A percentile compares a stretch with the other conserved stretches of the same genome.
Evolutionary conservation across 2,329 filamentous ascomycete species (phyloP).

Genomic region (Grosmannia clavigera): DNA sequence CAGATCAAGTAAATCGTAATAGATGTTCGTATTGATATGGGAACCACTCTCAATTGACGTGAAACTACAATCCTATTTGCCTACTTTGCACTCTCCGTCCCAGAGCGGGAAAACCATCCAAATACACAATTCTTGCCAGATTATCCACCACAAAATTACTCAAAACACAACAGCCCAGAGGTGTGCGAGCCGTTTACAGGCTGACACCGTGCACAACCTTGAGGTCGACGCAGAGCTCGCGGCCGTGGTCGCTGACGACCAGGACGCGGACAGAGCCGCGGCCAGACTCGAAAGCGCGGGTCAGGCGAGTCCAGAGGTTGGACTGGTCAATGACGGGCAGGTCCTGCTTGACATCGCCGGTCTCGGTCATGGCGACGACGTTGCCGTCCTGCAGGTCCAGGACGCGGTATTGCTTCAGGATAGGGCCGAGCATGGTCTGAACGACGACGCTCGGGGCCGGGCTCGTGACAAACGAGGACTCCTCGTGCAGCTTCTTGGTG

Average conservation of each 20-base stretch:
- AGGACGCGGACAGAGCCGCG: slow-evolving; percentile 89
- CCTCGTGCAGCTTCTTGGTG: slow-evolving; percentile 98
- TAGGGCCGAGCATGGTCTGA: slow-evolving; percentile 97
- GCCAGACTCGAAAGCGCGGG: slow-evolving; percentile 76
- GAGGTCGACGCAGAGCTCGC: slow-evolving; percentile 96
- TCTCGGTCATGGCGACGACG: slow-evolving; percentile 97
- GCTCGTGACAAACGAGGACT: slow-evolving; percentile 96
- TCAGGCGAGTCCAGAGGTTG: slow-evolving; percentile 69
- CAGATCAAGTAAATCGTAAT: too few relatives aligned
- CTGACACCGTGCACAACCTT: slow-evolving; percentile 85
- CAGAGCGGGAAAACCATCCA: neutral
- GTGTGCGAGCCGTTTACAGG: slow-evolving; percentile 32
- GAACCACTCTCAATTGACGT: neutral
- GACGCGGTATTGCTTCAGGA: slow-evolving; percentile 99
- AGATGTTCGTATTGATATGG: neutral
- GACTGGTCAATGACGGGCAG: slow-evolving; percentile 93
- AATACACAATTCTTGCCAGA: neutral
- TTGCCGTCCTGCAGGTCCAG: slow-evolving; percentile 80
- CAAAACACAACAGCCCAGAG: neutral
- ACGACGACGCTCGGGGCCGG: slow-evolving; percentile 92
- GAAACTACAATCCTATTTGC: slow-evolving; percentile 1
- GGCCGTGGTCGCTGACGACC: slow-evolving; percentile 85
- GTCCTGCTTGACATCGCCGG: slow-evolving; percentile 93
- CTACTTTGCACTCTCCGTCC: neutral
- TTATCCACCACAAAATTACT: neutral